Base-by-base conservation (phyloP, 371 early-diverging fungal genomes). In the Capillidium rhysosporum region DNA sequence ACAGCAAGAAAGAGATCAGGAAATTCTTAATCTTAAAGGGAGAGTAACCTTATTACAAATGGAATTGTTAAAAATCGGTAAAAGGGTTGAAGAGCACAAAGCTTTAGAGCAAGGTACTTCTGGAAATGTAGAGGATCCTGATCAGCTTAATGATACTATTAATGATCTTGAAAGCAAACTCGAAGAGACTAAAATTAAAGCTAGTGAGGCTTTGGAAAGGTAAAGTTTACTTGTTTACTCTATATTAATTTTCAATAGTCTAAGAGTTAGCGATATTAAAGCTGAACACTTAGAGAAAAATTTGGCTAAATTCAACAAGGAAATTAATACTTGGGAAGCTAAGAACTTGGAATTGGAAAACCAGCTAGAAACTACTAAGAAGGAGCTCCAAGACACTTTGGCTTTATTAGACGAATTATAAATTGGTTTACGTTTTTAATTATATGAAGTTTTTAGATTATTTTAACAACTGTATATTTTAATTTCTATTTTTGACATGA, bases 381-480 rank as follows among this genome's bases (percentile, higher is more conserved):
- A 51, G 38, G 51, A 51, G 34, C 51, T 51, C n/a, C 29, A 26
- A 59, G 39, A 30, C 18, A 43, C 29, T 9, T 41, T 48, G 18
- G 44, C 18, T 18, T 48, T 40, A 38, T 40, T 28, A 40, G 38
- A 25, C 45, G 51, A 51, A 39, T 38, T 51, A 20, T 51, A 39
- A 51, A 25, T 48, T 28, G 26, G 14, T 45, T 16, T 45, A 39
- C 9, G 71, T 74, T n/a, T n/a, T n/a, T n/a, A n/a, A n/a, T n/a
- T n/a, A n/a, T n/a, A n/a, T n/a, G n/a, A n/a, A n/a, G n/a, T n/a
- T n/a, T n/a, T n/a, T n/a, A n/a, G n/a, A n/a, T n/a, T n/a, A n/a
- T n/a, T n/a, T n/a, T n/a, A n/a, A n/a, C n/a, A n/a, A n/a, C n/a
- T n/a, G n/a, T n/a, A n/a, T n/a, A n/a, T n/a, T n/a, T n/a, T n/a